Conservation (phyloP, 139 green algal genomes). For the Trebouxia sp. region DNA sequence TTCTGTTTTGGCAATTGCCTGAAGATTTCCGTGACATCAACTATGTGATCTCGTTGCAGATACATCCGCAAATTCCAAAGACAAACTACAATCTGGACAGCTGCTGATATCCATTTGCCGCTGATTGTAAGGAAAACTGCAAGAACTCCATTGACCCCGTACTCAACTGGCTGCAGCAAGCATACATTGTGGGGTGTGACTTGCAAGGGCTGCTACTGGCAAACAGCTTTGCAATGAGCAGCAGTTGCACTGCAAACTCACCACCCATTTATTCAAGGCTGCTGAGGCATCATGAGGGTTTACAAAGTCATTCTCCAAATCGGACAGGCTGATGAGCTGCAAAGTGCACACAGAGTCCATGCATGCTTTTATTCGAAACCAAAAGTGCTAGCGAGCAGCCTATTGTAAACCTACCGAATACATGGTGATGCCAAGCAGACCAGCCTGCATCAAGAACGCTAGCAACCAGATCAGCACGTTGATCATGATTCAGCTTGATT, state of each 20-base stretch:
- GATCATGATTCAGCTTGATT: not conserved
- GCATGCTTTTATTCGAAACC: not conserved
- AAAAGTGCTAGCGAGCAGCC: not conserved
- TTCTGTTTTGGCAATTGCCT: slow-evolving; percentile 54
- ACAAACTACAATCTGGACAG: not conserved
- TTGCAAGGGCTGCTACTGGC: no score
- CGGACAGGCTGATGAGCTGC: slow-evolving; percentile 79
- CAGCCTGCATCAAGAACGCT: slow-evolving; percentile 56
- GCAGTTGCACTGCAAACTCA: slow-evolving; percentile 32
- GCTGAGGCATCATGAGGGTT: slow-evolving; percentile 81
- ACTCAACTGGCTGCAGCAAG: slow-evolving; percentile 59
- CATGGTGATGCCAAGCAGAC: slow-evolving; percentile 67
- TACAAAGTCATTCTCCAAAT: slow-evolving; percentile 86
- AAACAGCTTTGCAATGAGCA: not conserved
- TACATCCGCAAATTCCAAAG: slow-evolving; percentile 22
- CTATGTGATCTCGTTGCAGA: slow-evolving; percentile 15
- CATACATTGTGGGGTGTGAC: no score
- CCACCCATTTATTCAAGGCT: slow-evolving; percentile 72
- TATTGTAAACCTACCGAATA: slow-evolving; percentile 48
- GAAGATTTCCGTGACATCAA: slow-evolving; percentile 76
- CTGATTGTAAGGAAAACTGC: slow-evolving; percentile 52
- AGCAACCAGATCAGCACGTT: slow-evolving; percentile 55
- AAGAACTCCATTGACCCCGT: slow-evolving; percentile 44
- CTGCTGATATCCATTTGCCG: slow-evolving; percentile 58
- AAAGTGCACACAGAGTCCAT: not conserved